Percentiles rank a stretch among this genome's conserved stretches.
phyloP scores from a whole-genome alignment of 1,139 yeast species.

The Hyphopichia pseudoburtonii region DNA sequence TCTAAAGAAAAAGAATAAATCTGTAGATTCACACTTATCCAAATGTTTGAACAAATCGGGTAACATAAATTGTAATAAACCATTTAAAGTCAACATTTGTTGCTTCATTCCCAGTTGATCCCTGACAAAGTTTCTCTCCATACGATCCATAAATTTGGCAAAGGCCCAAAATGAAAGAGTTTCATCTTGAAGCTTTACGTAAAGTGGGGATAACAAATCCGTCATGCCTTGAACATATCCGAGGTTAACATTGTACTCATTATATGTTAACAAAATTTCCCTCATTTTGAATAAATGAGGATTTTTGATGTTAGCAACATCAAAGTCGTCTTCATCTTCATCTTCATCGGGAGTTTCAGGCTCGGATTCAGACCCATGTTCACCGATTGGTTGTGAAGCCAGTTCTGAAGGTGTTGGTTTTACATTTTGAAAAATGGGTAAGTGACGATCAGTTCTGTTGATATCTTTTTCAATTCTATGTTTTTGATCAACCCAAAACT shows the following conservation, averaged over 20 bases:
- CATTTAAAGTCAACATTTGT: constrained; percentile 81
- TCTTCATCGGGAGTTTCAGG: constrained; percentile 51
- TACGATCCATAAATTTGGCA: constrained; percentile 82
- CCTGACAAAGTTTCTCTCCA: constrained; percentile 91
- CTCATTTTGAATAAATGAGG: constrained; percentile 71
- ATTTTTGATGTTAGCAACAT: constrained; percentile 54
- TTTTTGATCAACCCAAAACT: constrained; percentile 85
- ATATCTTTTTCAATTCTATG: constrained; percentile 92
- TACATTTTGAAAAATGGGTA: constrained; percentile 54
- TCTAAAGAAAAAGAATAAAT: constrained; percentile 89
- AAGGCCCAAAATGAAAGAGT: constrained; percentile 86
- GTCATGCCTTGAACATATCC: constrained; percentile 99
- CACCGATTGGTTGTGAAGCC: too few relatives aligned
- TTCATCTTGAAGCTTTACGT: constrained; percentile 76
- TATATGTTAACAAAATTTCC: constrained; percentile 81
- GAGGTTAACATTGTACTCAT: constrained; percentile 75
- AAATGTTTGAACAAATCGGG: constrained; percentile 83
- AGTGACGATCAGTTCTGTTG: constrained; percentile 82
- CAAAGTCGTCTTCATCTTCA: constrained; percentile 46
- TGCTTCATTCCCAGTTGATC: constrained; percentile 92
- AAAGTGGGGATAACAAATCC: constrained; percentile 84
- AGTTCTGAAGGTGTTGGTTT: constrained; percentile 14
- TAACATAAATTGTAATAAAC: constrained; percentile 81
- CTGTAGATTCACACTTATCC: constrained; percentile 83
- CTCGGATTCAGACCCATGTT: constrained; percentile 32